Conservation (phyloP, 2,329 filamentous ascomycete species). For the Calonectria ilicicola region DNA sequence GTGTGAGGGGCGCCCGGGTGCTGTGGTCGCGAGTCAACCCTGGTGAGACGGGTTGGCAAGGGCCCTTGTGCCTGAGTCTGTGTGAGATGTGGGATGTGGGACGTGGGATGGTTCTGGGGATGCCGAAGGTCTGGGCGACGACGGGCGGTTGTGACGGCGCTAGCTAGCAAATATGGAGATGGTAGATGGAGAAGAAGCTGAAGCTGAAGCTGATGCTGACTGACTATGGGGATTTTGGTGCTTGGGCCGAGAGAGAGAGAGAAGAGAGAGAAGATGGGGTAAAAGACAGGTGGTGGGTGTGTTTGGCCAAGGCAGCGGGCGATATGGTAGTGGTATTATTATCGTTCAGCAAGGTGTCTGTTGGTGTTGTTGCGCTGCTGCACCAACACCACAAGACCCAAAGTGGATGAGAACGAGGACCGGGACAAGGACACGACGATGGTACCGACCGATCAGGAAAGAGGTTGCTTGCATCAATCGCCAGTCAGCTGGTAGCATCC, state of each 20-base stretch:
- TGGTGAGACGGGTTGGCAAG: slow-evolving; percentile 16
- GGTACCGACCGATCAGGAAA: slow-evolving; percentile 7
- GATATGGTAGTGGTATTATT: background rate
- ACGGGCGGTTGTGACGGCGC: background rate
- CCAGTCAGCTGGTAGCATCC: slow-evolving; percentile 31
- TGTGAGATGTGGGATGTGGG: slow-evolving; percentile 15
- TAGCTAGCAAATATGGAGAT: background rate
- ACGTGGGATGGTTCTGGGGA: background rate
- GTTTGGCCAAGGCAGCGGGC: background rate
- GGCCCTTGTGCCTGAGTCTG: slow-evolving; percentile 17
- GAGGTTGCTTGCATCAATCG: slow-evolving; percentile 36
- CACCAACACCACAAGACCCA: background rate
- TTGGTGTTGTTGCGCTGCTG: background rate
- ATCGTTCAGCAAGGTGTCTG: background rate
- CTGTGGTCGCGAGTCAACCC: slow-evolving; percentile 23
- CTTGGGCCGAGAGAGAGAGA: background rate
- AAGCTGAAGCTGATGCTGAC: background rate
- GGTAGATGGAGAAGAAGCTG: background rate
- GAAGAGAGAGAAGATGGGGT: background rate
- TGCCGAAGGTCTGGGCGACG: background rate
- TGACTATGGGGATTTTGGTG: background rate
- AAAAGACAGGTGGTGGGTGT: background rate
- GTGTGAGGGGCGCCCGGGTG: slow-evolving; percentile 7
- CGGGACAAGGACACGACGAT: background rate
- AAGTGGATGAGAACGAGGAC: background rate